phyloP scores from a whole-genome alignment of 2,329 filamentous ascomycete genomes.

The Penicillium sp. region DNA sequence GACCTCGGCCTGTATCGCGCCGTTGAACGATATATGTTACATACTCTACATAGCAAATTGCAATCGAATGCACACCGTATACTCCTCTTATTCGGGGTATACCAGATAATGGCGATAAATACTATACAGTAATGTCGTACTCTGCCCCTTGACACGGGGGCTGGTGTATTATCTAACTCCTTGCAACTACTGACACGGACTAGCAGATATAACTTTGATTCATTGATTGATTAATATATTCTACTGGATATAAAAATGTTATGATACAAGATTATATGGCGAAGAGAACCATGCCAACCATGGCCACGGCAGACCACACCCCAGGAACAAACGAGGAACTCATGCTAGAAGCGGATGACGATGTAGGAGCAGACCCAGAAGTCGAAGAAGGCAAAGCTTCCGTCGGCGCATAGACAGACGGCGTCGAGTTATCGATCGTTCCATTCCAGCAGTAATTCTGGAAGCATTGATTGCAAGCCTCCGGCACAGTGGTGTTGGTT shows the following conservation, averaged over 20 bases:
- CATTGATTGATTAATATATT: too few relatives aligned
- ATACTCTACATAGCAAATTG: background rate
- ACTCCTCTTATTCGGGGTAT: too few relatives aligned
- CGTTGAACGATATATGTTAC: background rate
- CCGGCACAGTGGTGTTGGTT: constrained; percentile 64
- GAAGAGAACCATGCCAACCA: background rate
- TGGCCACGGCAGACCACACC: background rate
- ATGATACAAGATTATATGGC: background rate
- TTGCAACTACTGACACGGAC: too few relatives aligned
- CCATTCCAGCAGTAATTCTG: constrained; percentile 88
- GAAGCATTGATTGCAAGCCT: constrained; percentile 73
- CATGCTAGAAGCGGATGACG: background rate
- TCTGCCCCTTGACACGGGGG: too few relatives aligned
- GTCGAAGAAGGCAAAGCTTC: background rate
- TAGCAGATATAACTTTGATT: too few relatives aligned
- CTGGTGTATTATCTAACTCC: too few relatives aligned
- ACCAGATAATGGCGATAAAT: too few relatives aligned
- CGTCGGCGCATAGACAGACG: constrained; percentile 41
- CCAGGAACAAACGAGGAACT: background rate
- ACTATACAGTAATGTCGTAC: too few relatives aligned
- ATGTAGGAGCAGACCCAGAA: background rate
- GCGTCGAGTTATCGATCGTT: constrained; percentile 45
- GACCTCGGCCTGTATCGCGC: background rate
- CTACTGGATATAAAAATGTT: too few relatives aligned
- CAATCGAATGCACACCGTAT: too few relatives aligned